These are phyloP conservation scores for Aureobasidium sp. DNA, from an alignment of 2,329 filamentous ascomycete species.

Conservation along the genomic window DNA sequence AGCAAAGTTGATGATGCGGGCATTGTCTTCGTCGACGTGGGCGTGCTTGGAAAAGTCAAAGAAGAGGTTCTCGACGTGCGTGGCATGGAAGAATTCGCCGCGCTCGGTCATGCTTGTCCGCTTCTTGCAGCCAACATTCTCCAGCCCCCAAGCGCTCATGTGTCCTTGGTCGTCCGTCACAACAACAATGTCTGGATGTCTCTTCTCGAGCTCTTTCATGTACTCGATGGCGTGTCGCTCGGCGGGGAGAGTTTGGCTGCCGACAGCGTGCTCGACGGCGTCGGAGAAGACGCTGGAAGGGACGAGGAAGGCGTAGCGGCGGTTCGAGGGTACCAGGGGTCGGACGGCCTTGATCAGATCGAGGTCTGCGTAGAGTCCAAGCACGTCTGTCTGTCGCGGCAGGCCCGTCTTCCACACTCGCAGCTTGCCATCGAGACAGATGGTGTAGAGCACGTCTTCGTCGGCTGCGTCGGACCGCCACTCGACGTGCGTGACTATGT, in stretches of 20 bases:
- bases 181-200: constrained; percentile 77
- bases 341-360: constrained; percentile 64
- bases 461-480: constrained; percentile 56
- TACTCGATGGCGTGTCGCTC: constrained; percentile 67
- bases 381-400: constrained; percentile 57
- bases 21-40: constrained; percentile 42
- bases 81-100: constrained; percentile 67
- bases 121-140: constrained; percentile 68
- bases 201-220: constrained; percentile 75
- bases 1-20: constrained; percentile 60
- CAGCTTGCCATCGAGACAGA: constrained; percentile 70
- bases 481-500: constrained; percentile 68
- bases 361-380: constrained; percentile 73
- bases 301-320: constrained; percentile 69
- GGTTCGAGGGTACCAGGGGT: constrained; percentile 35
- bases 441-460: constrained; percentile 83
- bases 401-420: constrained; percentile 78
- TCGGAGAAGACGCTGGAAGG: constrained; percentile 75
- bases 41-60: constrained; percentile 30
- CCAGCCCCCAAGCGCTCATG: constrained; percentile 88
- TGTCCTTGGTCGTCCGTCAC: constrained; percentile 74
- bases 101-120: constrained; percentile 37
- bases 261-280: constrained; percentile 56
- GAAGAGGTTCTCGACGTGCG: constrained; percentile 58
- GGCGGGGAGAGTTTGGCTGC: constrained; percentile 19